Base-by-base conservation (phyloP, 2,329 filamentous ascomycete species). In the Talaromyces sp. region DNA sequence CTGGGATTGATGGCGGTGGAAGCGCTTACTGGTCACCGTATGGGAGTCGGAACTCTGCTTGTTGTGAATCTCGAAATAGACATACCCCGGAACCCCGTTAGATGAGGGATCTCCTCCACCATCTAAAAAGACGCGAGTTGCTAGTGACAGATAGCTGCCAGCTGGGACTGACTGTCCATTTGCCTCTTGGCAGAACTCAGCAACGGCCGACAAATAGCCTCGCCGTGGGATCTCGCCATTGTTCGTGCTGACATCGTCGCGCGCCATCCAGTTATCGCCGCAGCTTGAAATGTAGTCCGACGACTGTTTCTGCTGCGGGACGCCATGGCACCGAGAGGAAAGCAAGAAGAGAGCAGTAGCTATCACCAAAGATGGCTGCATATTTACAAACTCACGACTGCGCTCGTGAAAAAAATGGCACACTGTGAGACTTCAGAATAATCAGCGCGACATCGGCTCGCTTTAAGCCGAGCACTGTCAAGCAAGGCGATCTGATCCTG, bases 231-330 rank as follows among this genome's bases (percentile, higher is more conserved):
- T 52, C 26, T 27, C 48, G 14, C 48, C 48, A 31, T 52, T 52
- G 19, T 56, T 59, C 11, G 52, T 27, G 24, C 48, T 60, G 8
- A 60, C 58, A 48, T 60, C 27, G 32, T 61, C 59, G 24, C 55
- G 48, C 26, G 59, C 55, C 46, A 57, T 57, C 56, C 56, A 57
- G n/a, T 48, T 35, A 52, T 27, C 21, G 24, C 56, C 56, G 24
- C 56, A 57, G 41, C 56, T 57, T 4, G 56, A 57, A 41, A 57
- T 52, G 31, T 57, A 57, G 43, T 57, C 14, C 31, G 56, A 57
- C 31, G 43, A 57, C 29, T 46, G 56, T 27, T 51, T 57, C 46
- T 57, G 29, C 11, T 57, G 56, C 14, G 46, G 29, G 10, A n/a
- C 41, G 26, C 48, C 48, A 52, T 31, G 26, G 12, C 48, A 27